Evolutionary conservation across 306 rosid species (phyloP).

Genomic region (Sindora glabra): DNA sequence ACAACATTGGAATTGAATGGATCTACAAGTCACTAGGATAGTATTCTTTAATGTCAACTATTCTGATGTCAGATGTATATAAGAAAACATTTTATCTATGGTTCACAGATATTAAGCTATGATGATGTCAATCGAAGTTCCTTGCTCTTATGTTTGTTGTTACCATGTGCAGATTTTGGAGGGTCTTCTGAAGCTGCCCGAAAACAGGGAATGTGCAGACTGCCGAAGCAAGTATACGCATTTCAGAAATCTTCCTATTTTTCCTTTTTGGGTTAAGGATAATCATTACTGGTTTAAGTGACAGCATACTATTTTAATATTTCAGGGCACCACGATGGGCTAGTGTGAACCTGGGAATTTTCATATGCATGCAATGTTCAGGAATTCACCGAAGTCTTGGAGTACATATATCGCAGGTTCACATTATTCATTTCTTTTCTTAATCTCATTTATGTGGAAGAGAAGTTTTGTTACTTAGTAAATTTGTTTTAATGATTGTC

Average conservation of each 20-base stretch:
- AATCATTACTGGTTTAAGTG: conserved; percentile 1
- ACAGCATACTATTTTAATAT: not conserved
- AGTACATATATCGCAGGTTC: conserved; percentile 91
- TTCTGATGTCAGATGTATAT: no score
- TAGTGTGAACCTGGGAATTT: conserved; percentile 85
- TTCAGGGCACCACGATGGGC: conserved; percentile 99
- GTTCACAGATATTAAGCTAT: no score
- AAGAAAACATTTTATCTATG: no score
- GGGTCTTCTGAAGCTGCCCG: conserved; percentile 73
- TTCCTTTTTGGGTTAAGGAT: not conserved
- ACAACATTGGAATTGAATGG: not conserved
- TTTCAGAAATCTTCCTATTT: conserved; percentile 12
- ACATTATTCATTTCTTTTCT: not conserved
- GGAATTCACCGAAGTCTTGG: conserved; percentile 97
- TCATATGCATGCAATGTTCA: conserved; percentile 93
- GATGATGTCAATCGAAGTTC: not conserved
- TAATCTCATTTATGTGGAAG: not conserved
- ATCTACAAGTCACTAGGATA: not conserved
- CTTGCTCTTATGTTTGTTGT: not conserved
- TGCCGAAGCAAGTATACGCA: conserved; percentile 64
- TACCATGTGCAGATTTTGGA: conserved; percentile 58
- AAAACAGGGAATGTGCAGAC: conserved; percentile 85
- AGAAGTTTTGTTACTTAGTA: not conserved
- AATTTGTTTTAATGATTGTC: not conserved
- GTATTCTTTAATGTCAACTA: not conserved